Evolutionary conservation across 2,329 filamentous ascomycete species (phyloP).

Genomic region (Lasiodiplodia theobromae): DNA sequence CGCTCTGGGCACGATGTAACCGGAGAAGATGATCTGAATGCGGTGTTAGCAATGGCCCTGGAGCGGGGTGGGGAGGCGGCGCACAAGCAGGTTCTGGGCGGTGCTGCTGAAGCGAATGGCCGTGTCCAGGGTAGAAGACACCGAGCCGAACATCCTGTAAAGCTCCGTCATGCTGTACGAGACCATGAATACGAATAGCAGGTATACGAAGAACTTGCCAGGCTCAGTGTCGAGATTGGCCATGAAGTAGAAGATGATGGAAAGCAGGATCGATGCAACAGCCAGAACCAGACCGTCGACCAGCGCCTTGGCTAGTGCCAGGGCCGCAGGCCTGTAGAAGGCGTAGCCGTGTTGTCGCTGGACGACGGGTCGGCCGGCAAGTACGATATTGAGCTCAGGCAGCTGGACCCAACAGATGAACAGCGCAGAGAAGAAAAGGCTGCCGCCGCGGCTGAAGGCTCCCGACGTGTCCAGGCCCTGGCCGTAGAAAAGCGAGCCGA

Average conservation of each 20-base stretch:
- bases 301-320: constrained; percentile 73
- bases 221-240: constrained; percentile 74
- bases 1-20: constrained; percentile 62
- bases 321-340: constrained; percentile 85
- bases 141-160: too few relatives aligned
- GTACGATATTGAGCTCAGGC: background rate
- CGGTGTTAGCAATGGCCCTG: too few relatives aligned
- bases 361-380: constrained; percentile 55
- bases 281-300: constrained; percentile 62
- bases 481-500: constrained; percentile 73
- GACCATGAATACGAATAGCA: too few relatives aligned
- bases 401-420: constrained; percentile 60
- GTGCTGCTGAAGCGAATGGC: too few relatives aligned
- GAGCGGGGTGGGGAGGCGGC: constrained; percentile 62
- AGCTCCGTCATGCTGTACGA: too few relatives aligned
- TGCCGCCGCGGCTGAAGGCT: constrained; percentile 69
- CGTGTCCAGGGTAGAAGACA: too few relatives aligned
- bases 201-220: constrained; percentile 70
- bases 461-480: constrained; percentile 64
- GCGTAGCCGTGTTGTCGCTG: constrained; percentile 74
- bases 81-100: constrained; percentile 68
- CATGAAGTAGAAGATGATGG: constrained; percentile 80
- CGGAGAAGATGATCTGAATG: constrained; percentile 55
- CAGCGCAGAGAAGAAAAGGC: constrained; percentile 69
- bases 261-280: constrained; percentile 66